Evolutionary conservation across 2,329 filamentous ascomycete species (phyloP), one percentile per base, ranked within the genome.

Genomic region (Monosporascus sp.): DNA sequence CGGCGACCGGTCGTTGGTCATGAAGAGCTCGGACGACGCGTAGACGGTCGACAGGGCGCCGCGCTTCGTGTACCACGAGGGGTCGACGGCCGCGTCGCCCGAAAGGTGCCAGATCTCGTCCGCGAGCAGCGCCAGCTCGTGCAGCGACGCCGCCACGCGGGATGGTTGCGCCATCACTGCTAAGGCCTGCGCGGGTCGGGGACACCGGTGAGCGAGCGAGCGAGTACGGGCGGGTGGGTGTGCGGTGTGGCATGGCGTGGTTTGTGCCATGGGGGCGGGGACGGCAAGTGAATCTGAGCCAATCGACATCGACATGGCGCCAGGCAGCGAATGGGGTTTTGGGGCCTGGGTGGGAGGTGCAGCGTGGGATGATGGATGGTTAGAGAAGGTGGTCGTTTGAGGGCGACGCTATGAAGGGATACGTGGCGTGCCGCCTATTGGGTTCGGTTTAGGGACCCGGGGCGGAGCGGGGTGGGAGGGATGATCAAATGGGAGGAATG

Each of bases 101-200:
- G 93, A 83, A 4, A 96, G 82, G 65, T 88, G 91, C 79, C 88
- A 89, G 49, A 99, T 95, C 70, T 99, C 94, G 68, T 97, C 93
- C n/a, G 88, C 82, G 5, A 99, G 82, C 48, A 81, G 77, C 42
- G 88, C 85, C 4, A 99, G 81, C 72, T 97, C 94, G 45, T 79
- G 79, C 3, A 97, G 68, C 0, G 91, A 92, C 8, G 83, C 73
- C 0, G 90, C 83, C 36, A 95, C 80, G 68, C 93, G 88, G 55
- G 80, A 82, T 0, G 90, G 89, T 53, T 95, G 85, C 5, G 91
- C 90, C 89, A 97, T 96, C 56, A 96, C 77, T 4, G 90, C 91
- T 3, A 97, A 79, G 45, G 93, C 94, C 88, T 94, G 55, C 50
- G 20, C 36, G 24, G 22, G 18, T 31, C 6, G 8, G 38, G 41